Percentiles rank a stretch among this genome's conserved stretches.
Conservation (phyloP, 768 basidiomycete species). For the Cubamyces sp. region DNA sequence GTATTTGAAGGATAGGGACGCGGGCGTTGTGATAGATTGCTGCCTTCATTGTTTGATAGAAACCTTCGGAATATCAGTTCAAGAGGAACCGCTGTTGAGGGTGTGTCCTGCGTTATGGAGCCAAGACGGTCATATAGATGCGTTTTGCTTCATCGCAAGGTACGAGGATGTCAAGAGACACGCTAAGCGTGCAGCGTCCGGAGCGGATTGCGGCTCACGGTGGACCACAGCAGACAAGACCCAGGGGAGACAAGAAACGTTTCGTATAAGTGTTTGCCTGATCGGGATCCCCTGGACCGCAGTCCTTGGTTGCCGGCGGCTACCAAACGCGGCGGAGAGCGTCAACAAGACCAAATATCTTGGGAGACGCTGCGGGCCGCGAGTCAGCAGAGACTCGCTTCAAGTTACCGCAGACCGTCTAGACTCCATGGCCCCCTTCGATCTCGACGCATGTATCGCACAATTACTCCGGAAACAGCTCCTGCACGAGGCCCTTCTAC, state of each 20-base stretch:
- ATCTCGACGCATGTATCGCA: constrained; percentile 95
- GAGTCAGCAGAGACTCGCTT: constrained; percentile 16
- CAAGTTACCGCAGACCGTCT: constrained; percentile 14
- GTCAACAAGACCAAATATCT: constrained; percentile 8
- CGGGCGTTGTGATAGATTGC: constrained; percentile 12
- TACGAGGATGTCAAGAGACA: background rate
- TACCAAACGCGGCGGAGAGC: background rate
- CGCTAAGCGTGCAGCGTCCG: background rate
- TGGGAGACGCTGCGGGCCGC: constrained; percentile 1
- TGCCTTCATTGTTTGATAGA: constrained; percentile 3
- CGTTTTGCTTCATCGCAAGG: too few species aligned
- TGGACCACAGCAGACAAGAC: background rate
- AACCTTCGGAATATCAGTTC: background rate
- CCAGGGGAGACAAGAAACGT: background rate
- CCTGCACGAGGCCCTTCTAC: constrained; percentile 89
- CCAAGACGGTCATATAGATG: background rate
- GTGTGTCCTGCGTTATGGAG: too few species aligned
- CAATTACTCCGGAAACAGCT: constrained; percentile 91
- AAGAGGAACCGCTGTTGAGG: background rate
- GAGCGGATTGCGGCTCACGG: background rate
- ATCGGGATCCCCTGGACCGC: background rate
- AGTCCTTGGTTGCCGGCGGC: background rate
- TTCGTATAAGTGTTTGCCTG: constrained; percentile 9
- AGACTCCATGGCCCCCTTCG: constrained; percentile 64
- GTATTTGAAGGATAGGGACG: background rate